These are phyloP conservation scores for Inga laurina DNA, from an alignment of 306 rosid species.

Conservation along the genomic window DNA sequence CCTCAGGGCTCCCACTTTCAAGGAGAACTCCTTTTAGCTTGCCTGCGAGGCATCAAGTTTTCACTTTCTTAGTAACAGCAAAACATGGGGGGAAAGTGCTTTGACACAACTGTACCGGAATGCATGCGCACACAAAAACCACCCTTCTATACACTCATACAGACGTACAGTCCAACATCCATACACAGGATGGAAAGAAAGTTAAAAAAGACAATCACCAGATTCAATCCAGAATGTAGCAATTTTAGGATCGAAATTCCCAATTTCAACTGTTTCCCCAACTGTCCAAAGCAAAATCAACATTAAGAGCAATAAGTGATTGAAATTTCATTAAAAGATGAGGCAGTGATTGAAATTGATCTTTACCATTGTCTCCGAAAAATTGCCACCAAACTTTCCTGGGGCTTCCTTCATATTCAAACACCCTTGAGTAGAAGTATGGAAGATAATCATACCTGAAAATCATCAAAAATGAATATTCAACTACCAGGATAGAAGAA, in stretches of 20 bases:
- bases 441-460: conserved; percentile 95
- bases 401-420: conserved; percentile 88
- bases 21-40: conserved; percentile 91
- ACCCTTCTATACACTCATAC: not conserved
- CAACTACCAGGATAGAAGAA: conserved; percentile 1
- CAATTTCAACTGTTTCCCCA: conserved; percentile 91
- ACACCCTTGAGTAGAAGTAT: conserved; percentile 87
- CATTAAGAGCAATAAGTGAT: conserved; percentile 18
- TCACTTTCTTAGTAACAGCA: conserved; percentile 29
- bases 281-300: conserved; percentile 51
- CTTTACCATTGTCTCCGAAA: conserved; percentile 82
- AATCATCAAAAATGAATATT: conserved; percentile 27
- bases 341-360: conserved; percentile 6
- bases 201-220: conserved; percentile 47
- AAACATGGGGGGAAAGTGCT: not conserved
- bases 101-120: not conserved
- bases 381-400: conserved; percentile 99
- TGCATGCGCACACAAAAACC: not conserved
- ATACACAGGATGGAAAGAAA: conserved; percentile 8
- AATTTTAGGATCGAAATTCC: conserved; percentile 91
- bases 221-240: conserved; percentile 94
- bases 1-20: conserved; percentile 95
- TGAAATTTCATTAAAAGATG: not conserved
- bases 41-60: conserved; percentile 50
- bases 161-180: conserved; percentile 2